A percentile compares a stretch with the other conserved stretches of the same genome.
Conservation (phyloP, 768 basidiomycete species). For the Serendipita indica region DNA sequence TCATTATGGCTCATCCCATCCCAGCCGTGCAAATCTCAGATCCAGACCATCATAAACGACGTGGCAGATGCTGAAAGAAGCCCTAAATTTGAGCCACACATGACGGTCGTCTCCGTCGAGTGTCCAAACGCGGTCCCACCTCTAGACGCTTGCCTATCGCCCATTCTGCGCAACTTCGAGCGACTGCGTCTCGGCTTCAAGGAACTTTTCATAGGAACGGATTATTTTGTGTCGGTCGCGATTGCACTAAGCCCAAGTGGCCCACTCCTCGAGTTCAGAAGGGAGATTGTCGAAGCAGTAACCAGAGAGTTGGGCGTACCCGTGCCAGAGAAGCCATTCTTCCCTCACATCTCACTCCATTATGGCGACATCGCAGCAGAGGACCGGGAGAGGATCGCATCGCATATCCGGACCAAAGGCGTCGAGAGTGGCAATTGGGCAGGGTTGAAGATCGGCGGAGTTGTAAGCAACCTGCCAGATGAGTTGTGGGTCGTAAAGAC, state of each 20-base stretch:
- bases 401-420: slow-evolving; percentile 6
- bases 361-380: slow-evolving; percentile 13
- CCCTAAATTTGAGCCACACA: slow-evolving; percentile 14
- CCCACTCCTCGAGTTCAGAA: neutral
- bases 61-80: neutral
- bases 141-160: neutral
- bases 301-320: neutral
- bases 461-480: slow-evolving; percentile 9
- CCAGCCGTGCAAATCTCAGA: neutral
- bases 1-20: slow-evolving; percentile 4
- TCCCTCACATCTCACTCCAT: slow-evolving; percentile 15
- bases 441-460: slow-evolving; percentile 10
- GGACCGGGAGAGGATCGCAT: slow-evolving; percentile 11
- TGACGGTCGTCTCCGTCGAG: slow-evolving; percentile 13
- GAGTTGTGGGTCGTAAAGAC: slow-evolving; percentile 14
- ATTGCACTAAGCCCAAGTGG: slow-evolving; percentile 5
- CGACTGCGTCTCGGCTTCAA: slow-evolving; percentile 12
- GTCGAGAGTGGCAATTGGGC: neutral
- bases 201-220: slow-evolving; percentile 10
- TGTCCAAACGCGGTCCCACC: slow-evolving; percentile 6
- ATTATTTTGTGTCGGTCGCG: slow-evolving; percentile 13
- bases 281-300: neutral
- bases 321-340: slow-evolving; percentile 5
- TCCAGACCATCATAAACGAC: neutral
- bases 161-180: slow-evolving; percentile 1